These are phyloP conservation scores for Rusavskia elegans DNA, from an alignment of 495 filamentous ascomycete genomes.

Conservation along the genomic window DNA sequence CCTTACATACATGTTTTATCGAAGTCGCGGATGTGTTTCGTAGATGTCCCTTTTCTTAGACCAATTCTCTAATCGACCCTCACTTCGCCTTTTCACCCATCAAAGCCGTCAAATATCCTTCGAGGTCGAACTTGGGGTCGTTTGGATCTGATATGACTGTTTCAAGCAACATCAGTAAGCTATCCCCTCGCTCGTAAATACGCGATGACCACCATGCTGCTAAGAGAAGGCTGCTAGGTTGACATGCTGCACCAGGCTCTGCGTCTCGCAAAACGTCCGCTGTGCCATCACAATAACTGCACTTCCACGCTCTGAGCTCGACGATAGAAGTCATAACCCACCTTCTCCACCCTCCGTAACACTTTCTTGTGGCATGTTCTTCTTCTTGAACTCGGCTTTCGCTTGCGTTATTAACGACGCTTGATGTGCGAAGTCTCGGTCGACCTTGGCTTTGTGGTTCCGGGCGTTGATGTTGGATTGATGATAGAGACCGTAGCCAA, in stretches of 20 bases:
- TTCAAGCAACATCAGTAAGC: background rate
- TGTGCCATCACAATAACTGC: too few species aligned
- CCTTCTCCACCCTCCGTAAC: slow-evolving; percentile 34
- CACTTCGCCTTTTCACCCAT: background rate
- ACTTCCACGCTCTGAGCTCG: background rate
- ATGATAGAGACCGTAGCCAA: slow-evolving; percentile 87
- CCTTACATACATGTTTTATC: background rate
- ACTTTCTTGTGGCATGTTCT: slow-evolving; percentile 38
- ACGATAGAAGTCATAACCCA: slow-evolving; percentile 26
- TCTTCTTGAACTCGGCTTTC: slow-evolving; percentile 76
- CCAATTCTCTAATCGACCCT: background rate
- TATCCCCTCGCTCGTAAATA: too few species aligned
- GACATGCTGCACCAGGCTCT: too few species aligned
- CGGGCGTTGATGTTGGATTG: slow-evolving; percentile 56
- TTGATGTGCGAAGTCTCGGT: slow-evolving; percentile 77
- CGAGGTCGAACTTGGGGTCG: slow-evolving; percentile 78
- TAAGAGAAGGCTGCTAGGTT: too few species aligned
- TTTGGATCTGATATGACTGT: slow-evolving; percentile 72
- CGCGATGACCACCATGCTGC: too few species aligned
- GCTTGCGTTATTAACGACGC: slow-evolving; percentile 75
- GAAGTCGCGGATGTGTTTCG: background rate
- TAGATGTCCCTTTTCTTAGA: background rate
- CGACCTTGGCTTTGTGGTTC: slow-evolving; percentile 45
- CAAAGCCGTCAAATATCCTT: slow-evolving; percentile 51
- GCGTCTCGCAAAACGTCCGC: too few species aligned